These are phyloP conservation scores for Leccinum truebloodii DNA, from an alignment of 768 basidiomycete genomes.

Conservation along the genomic window DNA sequence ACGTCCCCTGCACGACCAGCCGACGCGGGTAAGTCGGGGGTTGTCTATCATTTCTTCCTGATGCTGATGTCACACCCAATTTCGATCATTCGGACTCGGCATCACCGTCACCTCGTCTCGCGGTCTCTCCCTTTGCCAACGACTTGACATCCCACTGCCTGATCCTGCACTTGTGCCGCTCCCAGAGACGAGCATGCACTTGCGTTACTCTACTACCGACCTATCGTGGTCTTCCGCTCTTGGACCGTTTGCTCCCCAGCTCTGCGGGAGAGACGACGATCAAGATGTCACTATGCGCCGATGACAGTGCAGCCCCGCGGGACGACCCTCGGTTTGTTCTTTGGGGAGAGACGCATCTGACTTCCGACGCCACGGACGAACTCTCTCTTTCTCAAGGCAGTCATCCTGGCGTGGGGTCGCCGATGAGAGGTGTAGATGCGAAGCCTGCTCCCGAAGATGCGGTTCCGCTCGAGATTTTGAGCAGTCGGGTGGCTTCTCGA, in stretches of 20 bases:
- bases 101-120: constrained; percentile 23
- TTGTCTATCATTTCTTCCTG: constrained; percentile 11
- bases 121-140: constrained; percentile 29
- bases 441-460: constrained; percentile 60
- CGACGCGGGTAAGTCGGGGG: constrained; percentile 7
- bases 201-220: constrained; percentile 77
- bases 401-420: constrained; percentile 37
- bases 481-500: constrained; percentile 51
- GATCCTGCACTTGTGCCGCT: constrained; percentile 37
- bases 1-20: no score
- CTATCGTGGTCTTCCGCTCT: constrained; percentile 71
- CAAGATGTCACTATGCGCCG: constrained; percentile 65
- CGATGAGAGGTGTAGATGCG: constrained; percentile 38
- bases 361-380: constrained; percentile 36
- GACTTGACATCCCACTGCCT: constrained; percentile 27
- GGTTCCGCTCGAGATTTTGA: constrained; percentile 65
- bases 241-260: constrained; percentile 64
- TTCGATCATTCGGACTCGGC: constrained; percentile 9
- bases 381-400: constrained; percentile 41
- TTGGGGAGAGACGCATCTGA: constrained; percentile 66
- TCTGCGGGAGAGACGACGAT: constrained; percentile 62
- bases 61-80: not conserved
- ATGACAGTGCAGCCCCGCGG: constrained; percentile 69
- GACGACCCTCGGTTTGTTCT: constrained; percentile 92
- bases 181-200: constrained; percentile 53